Evolutionary conservation across 2,329 filamentous ascomycete genomes (phyloP).

Genomic region (Sporothrix sp.): DNA sequence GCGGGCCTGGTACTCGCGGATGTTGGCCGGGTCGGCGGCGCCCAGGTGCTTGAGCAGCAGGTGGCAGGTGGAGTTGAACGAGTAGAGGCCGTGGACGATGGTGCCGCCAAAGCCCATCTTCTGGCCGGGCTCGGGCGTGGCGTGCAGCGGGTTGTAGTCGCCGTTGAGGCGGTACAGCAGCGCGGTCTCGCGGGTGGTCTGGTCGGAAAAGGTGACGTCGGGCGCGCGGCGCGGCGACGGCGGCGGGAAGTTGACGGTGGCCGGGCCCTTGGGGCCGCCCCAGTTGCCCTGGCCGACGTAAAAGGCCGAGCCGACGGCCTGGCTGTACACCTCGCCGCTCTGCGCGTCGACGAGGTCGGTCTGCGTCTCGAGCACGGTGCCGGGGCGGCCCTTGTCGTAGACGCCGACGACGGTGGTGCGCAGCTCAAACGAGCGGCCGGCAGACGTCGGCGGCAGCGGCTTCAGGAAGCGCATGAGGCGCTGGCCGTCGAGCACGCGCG

Average conservation of each 20-base stretch:
- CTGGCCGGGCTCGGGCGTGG: conserved; percentile 70
- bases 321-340: conserved; percentile 60
- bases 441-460: conserved; percentile 61
- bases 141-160: conserved; percentile 90
- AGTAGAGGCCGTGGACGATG: conserved; percentile 84
- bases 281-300: conserved; percentile 72
- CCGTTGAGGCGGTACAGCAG: conserved; percentile 78
- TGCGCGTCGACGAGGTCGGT: conserved; percentile 62
- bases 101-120: conserved; percentile 87
- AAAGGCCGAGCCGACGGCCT: conserved; percentile 61
- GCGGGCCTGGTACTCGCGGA: conserved; percentile 80
- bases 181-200: conserved; percentile 62
- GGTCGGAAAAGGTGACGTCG: conserved; percentile 59
- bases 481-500: conserved; percentile 73
- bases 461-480: conserved; percentile 69
- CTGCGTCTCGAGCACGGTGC: conserved; percentile 73
- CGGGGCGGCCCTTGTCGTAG: conserved; percentile 81
- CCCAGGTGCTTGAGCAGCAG: conserved; percentile 64
- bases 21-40: conserved; percentile 65
- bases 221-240: conserved; percentile 59
- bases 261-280: conserved; percentile 84
- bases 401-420: conserved; percentile 71
- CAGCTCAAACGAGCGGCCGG: conserved; percentile 64
- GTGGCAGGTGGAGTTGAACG: conserved; percentile 72
- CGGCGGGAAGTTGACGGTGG: conserved; percentile 67